These are phyloP conservation scores for Macaranga tanarius DNA, from an alignment of 441 rosid genomes.

Conservation along the genomic window DNA sequence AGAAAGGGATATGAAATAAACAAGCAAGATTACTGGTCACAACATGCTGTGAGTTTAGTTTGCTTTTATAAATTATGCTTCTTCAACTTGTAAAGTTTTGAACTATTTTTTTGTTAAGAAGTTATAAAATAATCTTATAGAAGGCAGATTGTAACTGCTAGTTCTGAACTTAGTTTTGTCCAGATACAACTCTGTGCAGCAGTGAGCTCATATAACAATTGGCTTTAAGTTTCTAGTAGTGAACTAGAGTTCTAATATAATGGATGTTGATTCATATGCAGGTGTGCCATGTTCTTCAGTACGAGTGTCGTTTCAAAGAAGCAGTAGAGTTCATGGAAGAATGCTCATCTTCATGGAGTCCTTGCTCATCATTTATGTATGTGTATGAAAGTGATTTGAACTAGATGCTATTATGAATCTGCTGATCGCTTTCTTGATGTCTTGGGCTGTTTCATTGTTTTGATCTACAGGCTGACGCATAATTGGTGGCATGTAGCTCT, in stretches of 20 bases:
- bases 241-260: slow-evolving; percentile 4
- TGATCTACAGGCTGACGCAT: slow-evolving; percentile 65
- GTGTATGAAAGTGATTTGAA: slow-evolving; percentile 18
- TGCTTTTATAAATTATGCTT: background rate
- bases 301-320: slow-evolving; percentile 69
- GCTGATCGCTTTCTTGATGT: slow-evolving; percentile 13
- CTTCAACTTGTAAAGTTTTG: background rate
- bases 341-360: slow-evolving; percentile 59
- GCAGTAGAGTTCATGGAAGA: slow-evolving; percentile 87
- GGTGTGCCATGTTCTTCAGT: slow-evolving; percentile 89
- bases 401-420: background rate
- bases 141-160: background rate
- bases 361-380: slow-evolving; percentile 81
- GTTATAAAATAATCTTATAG: background rate
- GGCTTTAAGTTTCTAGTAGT: background rate
- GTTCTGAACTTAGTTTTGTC: background rate
- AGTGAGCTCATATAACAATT: slow-evolving; percentile 5
- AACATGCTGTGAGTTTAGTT: slow-evolving; percentile 67
- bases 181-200: background rate
- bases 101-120: background rate
- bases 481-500: slow-evolving; percentile 98
- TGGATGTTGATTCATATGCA: slow-evolving; percentile 34
- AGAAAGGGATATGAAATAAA: slow-evolving; percentile 69
- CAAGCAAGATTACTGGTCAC: slow-evolving; percentile 74
- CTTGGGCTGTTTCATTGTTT: slow-evolving; percentile 3